Conservation (phyloP, 768 basidiomycete genomes). For the Trametes cinnabarina region DNA sequence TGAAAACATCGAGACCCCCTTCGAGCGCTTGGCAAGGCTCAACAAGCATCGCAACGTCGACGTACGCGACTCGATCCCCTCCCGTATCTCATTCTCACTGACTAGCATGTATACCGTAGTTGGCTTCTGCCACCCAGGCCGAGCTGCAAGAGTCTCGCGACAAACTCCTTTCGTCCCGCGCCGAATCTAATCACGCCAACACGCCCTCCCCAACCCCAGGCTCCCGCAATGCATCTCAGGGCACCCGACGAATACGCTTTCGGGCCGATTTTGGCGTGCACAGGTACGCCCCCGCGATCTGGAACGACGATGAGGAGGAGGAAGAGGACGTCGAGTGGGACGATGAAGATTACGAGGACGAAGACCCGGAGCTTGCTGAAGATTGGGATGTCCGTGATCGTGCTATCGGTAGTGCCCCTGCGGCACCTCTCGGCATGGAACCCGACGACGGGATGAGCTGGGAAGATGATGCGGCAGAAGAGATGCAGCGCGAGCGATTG, state of each 20-base stretch:
- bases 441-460: slow-evolving; percentile 86
- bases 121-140: slow-evolving; percentile 70
- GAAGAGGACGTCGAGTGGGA: slow-evolving; percentile 63
- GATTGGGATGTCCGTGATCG: slow-evolving; percentile 49
- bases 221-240: slow-evolving; percentile 33
- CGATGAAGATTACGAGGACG: slow-evolving; percentile 65
- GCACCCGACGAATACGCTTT: slow-evolving; percentile 58
- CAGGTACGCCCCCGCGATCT: slow-evolving; percentile 79
- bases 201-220: slow-evolving; percentile 51
- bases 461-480: slow-evolving; percentile 69
- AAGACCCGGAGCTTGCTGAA: slow-evolving; percentile 60
- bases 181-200: slow-evolving; percentile 40
- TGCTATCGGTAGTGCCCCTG: slow-evolving; percentile 28
- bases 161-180: slow-evolving; percentile 47
- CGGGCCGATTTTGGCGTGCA: slow-evolving; percentile 63
- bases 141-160: slow-evolving; percentile 57
- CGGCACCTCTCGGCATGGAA: slow-evolving; percentile 44
- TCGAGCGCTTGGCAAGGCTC: slow-evolving; percentile 89
- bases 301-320: slow-evolving; percentile 72
- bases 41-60: slow-evolving; percentile 98
- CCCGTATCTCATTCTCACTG: background rate
- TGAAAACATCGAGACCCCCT: slow-evolving; percentile 98
- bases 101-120: slow-evolving; percentile 38
- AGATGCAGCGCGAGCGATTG: slow-evolving; percentile 30
- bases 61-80: slow-evolving; percentile 46